phyloP scores from a whole-genome alignment of 768 basidiomycete genomes.

The Royoungia palumana region DNA sequence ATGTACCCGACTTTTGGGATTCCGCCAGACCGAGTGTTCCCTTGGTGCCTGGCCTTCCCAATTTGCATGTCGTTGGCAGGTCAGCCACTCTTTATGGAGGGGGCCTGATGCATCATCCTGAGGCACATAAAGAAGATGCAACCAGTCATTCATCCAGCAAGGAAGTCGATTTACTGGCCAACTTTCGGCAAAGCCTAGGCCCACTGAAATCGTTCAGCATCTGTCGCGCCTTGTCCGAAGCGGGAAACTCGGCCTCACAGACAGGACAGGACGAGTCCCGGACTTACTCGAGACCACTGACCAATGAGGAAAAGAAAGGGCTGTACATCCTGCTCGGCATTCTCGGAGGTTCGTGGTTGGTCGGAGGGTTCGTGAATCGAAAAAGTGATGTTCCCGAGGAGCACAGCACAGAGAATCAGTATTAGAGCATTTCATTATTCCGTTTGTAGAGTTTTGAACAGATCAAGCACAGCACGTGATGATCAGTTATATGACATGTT shows the following conservation, averaged over 20 bases:
- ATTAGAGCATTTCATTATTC: constrained; percentile 12
- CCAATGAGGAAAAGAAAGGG: constrained; percentile 45
- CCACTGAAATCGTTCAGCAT: constrained; percentile 32
- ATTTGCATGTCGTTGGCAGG: constrained; percentile 50
- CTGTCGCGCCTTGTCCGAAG: constrained; percentile 15
- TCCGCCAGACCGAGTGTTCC: constrained; percentile 38
- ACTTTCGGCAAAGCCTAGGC: constrained; percentile 37
- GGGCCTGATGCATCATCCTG: constrained; percentile 44
- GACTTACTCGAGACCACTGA: constrained; percentile 33
- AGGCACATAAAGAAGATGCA: constrained; percentile 16
- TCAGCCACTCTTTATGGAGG: constrained; percentile 45
- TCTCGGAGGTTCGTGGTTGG: constrained; percentile 46
- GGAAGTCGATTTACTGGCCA: constrained; percentile 27
- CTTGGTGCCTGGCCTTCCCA: constrained; percentile 34
- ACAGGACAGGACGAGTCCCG: constrained; percentile 14
- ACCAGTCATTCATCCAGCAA: constrained; percentile 13
- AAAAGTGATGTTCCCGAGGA: constrained; percentile 7
- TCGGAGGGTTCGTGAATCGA: constrained; percentile 35
- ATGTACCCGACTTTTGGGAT: constrained; percentile 56
- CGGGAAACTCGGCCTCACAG: constrained; percentile 9
- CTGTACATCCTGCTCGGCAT: constrained; percentile 48
- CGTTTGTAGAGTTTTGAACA: constrained; percentile 2
- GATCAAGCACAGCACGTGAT: background rate
- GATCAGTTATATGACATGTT: background rate
- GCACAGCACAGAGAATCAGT: constrained; percentile 2